Evolutionary conservation across 371 early-diverging fungal genomes (phyloP).

Genomic region (Gilbertella persicaria): DNA sequence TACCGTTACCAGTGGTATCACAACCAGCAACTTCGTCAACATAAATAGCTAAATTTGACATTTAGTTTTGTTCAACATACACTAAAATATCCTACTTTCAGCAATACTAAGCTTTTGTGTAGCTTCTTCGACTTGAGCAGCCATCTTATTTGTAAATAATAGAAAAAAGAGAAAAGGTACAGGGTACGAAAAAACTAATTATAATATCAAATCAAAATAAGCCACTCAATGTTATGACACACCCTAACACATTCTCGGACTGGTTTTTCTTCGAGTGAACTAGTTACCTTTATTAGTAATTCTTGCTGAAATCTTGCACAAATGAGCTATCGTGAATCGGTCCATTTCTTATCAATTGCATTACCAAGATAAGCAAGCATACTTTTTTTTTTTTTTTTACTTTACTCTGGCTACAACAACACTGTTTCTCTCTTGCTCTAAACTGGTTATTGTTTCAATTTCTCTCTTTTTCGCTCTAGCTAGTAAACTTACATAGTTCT

Average conservation of each 20-base stretch:
- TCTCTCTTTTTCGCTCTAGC: too few relatives aligned
- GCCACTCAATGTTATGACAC: slow-evolving; percentile 8
- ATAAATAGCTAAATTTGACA: slow-evolving; percentile 40
- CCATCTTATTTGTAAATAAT: slow-evolving; percentile 19
- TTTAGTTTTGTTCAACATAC: neutral
- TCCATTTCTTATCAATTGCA: too few relatives aligned
- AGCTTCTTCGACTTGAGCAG: slow-evolving; percentile 27
- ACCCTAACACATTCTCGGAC: neutral
- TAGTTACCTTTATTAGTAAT: too few relatives aligned
- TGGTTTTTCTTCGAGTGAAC: slow-evolving; percentile 1
- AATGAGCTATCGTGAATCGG: neutral
- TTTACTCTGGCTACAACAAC: too few relatives aligned
- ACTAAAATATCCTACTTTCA: slow-evolving; percentile 28
- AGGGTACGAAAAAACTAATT: neutral
- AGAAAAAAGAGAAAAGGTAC: slow-evolving; percentile 3
- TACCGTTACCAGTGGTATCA: slow-evolving; percentile 71
- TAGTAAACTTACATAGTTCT: too few relatives aligned
- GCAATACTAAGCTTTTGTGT: slow-evolving; percentile 28
- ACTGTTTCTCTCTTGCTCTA: too few relatives aligned
- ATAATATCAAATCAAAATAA: neutral
- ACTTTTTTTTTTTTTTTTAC: too few relatives aligned
- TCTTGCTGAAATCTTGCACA: too few relatives aligned
- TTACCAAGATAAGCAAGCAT: neutral
- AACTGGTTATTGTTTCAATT: too few relatives aligned
- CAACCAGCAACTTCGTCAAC: slow-evolving; percentile 76